Percentiles rank a stretch among this genome's conserved stretches.
Conservation (phyloP, 805 yeast species). For the Barnettozyma sucrosica region DNA sequence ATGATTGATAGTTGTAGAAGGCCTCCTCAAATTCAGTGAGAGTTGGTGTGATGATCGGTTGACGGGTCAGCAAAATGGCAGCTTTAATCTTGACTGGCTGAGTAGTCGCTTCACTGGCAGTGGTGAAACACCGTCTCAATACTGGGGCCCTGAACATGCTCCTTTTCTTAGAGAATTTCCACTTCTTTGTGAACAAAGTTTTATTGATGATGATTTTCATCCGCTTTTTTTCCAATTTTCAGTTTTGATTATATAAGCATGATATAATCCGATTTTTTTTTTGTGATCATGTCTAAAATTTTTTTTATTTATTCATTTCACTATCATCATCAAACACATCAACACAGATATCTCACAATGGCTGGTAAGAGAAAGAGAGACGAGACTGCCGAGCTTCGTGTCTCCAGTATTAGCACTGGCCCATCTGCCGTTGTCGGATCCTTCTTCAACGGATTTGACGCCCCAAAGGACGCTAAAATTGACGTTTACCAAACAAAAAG, state of each 20-base stretch:
- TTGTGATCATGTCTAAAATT: neutral
- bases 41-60: slow-evolving; percentile 80
- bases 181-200: neutral
- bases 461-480: slow-evolving; percentile 54
- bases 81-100: slow-evolving; percentile 27
- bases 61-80: slow-evolving; percentile 67
- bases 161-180: neutral
- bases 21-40: slow-evolving; percentile 63
- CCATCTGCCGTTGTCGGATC: slow-evolving; percentile 55
- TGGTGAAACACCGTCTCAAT: slow-evolving; percentile 1
- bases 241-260: neutral
- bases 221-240: neutral
- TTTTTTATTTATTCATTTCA: too few species aligned
- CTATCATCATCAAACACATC: neutral
- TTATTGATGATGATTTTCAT: neutral
- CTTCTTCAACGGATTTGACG: slow-evolving; percentile 72
- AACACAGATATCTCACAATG: neutral
- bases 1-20: slow-evolving; percentile 78
- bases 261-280: neutral
- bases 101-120: neutral
- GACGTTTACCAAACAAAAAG: slow-evolving; percentile 46
- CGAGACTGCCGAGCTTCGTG: slow-evolving; percentile 34
- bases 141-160: slow-evolving; percentile 2
- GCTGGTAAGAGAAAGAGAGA: slow-evolving; percentile 30
- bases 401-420: slow-evolving; percentile 32